Evolutionary conservation across 1,139 yeast species (phyloP).

Genomic region (Spathaspora sp.): DNA sequence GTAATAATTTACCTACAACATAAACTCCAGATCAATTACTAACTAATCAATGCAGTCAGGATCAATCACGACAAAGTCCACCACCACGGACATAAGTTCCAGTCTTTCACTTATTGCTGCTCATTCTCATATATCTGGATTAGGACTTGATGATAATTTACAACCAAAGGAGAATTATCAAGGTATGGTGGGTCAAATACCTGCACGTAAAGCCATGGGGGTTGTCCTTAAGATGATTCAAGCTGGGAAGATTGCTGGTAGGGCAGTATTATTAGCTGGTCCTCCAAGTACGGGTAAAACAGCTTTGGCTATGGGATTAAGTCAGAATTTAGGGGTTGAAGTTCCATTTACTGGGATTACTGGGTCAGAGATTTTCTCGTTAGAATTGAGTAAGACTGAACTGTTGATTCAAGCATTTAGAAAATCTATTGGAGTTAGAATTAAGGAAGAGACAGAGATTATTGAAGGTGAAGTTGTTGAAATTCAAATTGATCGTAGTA

Average conservation of each 20-base stretch:
- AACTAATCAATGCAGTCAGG: background rate
- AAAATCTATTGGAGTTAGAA: constrained; percentile 90
- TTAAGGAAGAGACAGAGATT: constrained; percentile 94
- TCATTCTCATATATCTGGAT: constrained; percentile 93
- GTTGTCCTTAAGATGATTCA: constrained; percentile 89
- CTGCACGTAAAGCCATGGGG: constrained; percentile 96
- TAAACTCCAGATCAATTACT: background rate
- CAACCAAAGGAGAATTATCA: constrained; percentile 78
- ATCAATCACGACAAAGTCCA: constrained; percentile 23
- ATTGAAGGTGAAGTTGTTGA: constrained; percentile 99
- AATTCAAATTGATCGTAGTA: constrained; percentile 92
- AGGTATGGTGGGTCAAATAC: constrained; percentile 97
- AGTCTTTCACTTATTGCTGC: constrained; percentile 85
- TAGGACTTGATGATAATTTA: constrained; percentile 88
- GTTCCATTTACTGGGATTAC: constrained; percentile 96
- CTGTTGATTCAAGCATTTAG: constrained; percentile 95
- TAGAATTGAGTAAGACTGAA: constrained; percentile 92
- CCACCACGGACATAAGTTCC: constrained; percentile 46
- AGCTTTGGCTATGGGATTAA: constrained; percentile 95
- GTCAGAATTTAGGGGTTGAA: constrained; percentile 84
- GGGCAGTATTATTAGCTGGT: constrained; percentile 94
- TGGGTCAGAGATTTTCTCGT: constrained; percentile 88
- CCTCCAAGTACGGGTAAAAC: constrained; percentile 99
- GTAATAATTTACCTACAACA: background rate
- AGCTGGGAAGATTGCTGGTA: constrained; percentile 92